phyloP scores from a whole-genome alignment of 768 basidiomycete genomes.

The Plicaturopsis crispa region DNA sequence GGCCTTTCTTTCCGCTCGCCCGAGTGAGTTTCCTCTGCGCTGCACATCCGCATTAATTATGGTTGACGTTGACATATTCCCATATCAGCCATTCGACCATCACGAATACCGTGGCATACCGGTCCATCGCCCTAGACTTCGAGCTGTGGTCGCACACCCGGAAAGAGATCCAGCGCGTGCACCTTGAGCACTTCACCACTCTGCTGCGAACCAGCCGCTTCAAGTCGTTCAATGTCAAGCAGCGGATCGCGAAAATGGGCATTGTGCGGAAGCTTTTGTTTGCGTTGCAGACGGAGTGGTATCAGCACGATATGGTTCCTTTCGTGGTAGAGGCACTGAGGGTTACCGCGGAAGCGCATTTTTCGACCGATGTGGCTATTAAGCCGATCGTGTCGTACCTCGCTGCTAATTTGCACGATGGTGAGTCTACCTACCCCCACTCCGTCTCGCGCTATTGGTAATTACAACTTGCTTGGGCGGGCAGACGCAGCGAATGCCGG shows the following conservation, averaged over 20 bases:
- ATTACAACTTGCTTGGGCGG: not conserved
- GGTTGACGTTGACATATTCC: constrained; percentile 3
- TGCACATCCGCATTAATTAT: not conserved
- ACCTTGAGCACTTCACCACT: constrained; percentile 76
- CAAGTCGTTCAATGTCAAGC: constrained; percentile 68
- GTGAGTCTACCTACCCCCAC: constrained; percentile 27
- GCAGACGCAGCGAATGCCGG: constrained; percentile 12
- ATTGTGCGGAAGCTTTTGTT: constrained; percentile 75
- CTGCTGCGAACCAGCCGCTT: constrained; percentile 68
- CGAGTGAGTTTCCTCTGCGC: constrained; percentile 46
- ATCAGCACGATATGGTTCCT: constrained; percentile 38
- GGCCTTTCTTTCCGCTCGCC: constrained; percentile 79
- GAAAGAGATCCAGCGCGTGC: constrained; percentile 66
- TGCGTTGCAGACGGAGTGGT: constrained; percentile 75
- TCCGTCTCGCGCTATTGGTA: not conserved
- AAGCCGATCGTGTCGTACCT: constrained; percentile 85
- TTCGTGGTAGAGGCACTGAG: constrained; percentile 54
- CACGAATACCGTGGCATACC: constrained; percentile 76
- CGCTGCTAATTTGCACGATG: constrained; percentile 68
- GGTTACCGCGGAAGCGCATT: constrained; percentile 54
- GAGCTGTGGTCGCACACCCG: constrained; percentile 78
- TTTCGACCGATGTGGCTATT: constrained; percentile 65
- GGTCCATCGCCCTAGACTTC: constrained; percentile 80
- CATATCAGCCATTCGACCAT: constrained; percentile 66
- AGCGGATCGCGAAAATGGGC: constrained; percentile 63